Evolutionary conservation across 169 alveolate genomes (phyloP).

Genomic region (Cryptosporidium meleagridis): DNA sequence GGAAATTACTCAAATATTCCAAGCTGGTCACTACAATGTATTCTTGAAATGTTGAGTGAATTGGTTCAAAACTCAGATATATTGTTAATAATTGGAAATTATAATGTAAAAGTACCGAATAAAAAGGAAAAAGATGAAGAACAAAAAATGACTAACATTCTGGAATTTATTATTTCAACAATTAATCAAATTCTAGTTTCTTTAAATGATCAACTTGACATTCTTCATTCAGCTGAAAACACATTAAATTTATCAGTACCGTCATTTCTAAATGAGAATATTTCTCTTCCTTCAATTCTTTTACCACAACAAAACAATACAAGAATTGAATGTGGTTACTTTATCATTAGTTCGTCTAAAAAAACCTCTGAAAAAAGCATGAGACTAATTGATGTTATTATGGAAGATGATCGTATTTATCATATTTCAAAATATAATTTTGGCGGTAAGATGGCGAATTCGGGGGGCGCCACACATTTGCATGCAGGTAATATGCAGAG

Average conservation of each 20-base stretch:
- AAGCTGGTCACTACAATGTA: constrained; percentile 72
- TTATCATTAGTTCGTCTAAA: constrained; percentile 23
- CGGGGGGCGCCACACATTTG: neutral
- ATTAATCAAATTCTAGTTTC: constrained; percentile 27
- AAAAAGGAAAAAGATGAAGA: neutral
- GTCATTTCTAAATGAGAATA: constrained; percentile 42
- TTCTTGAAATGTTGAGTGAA: constrained; percentile 62
- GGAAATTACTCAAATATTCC: constrained; percentile 29
- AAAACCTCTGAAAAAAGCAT: neutral
- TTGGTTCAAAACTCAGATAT: constrained; percentile 28
- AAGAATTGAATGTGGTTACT: constrained; percentile 56
- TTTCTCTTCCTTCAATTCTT: constrained; percentile 33
- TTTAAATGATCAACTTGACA: constrained; percentile 1
- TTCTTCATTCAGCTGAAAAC: constrained; percentile 57
- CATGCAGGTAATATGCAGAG: constrained; percentile 18
- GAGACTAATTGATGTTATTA: constrained; percentile 56
- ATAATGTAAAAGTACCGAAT: neutral
- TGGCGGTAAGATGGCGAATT: neutral
- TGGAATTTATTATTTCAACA: neutral
- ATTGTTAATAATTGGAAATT: constrained; percentile 15
- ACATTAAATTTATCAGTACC: constrained; percentile 46
- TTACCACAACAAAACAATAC: constrained; percentile 48
- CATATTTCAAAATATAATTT: constrained; percentile 25
- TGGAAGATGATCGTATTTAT: constrained; percentile 71
- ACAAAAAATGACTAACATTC: neutral